phyloP scores from a whole-genome alignment of 148 eudicot species.

The Drosera capensis region DNA sequence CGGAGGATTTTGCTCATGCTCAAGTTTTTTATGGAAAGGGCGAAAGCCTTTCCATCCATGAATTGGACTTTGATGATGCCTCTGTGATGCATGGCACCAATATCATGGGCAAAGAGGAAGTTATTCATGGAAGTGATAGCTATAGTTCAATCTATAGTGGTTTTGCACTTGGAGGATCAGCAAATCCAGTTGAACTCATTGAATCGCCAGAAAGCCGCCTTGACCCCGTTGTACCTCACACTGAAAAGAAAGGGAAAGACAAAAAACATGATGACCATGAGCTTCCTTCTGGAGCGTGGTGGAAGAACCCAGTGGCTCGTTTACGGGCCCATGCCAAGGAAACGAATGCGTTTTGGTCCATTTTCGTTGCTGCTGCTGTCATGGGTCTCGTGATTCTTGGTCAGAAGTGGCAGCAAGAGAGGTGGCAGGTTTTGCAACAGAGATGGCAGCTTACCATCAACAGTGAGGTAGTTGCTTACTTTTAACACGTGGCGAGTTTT shows the following conservation, averaged over 20 bases:
- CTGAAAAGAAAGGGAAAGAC: slow-evolving; percentile 11
- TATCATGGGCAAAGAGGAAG: slow-evolving; percentile 28
- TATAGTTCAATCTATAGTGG: slow-evolving; percentile 8
- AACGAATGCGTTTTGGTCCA: slow-evolving; percentile 51
- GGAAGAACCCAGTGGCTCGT: slow-evolving; percentile 39
- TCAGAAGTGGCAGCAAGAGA: slow-evolving; percentile 62
- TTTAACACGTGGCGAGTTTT: too few species aligned
- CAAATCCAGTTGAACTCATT: slow-evolving; percentile 6
- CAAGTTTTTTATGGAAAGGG: slow-evolving; percentile 24
- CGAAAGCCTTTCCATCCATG: slow-evolving; percentile 20
- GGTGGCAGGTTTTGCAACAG: slow-evolving; percentile 56
- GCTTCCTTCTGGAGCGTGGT: slow-evolving; percentile 47
- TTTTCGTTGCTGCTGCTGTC: slow-evolving; percentile 68
- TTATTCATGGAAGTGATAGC: slow-evolving; percentile 12
- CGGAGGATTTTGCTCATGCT: slow-evolving; percentile 26
- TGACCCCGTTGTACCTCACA: slow-evolving; percentile 9
- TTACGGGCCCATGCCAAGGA: slow-evolving; percentile 51
- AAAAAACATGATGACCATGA: slow-evolving; percentile 17
- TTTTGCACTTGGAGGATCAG: slow-evolving; percentile 12
- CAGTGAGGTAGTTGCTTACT: slow-evolving; percentile 78
- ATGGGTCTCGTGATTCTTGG: slow-evolving; percentile 87
- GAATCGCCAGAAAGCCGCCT: slow-evolving; percentile 15
- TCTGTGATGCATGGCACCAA: slow-evolving; percentile 12
- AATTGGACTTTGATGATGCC: slow-evolving; percentile 24
- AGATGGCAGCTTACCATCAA: slow-evolving; percentile 43